Conservation (phyloP, 257 asterid species). For the Solanum clarkiae region DNA sequence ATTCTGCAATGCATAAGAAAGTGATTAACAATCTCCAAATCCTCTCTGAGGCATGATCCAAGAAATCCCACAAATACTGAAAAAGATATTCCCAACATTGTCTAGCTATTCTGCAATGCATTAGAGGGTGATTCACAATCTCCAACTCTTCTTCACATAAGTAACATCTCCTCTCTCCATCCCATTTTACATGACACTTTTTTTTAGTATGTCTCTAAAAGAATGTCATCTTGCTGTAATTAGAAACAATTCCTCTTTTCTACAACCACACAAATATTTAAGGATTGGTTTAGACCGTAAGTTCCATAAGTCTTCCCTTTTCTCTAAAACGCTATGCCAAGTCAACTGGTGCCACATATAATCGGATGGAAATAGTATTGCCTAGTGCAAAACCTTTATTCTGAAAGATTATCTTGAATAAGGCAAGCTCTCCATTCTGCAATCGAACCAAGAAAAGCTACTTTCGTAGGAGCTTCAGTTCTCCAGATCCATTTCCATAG, state of each 20-base stretch:
- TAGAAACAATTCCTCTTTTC: too few relatives aligned
- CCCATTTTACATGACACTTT: too few relatives aligned
- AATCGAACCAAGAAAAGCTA: not conserved
- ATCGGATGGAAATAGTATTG: not conserved
- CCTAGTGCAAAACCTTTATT: not conserved
- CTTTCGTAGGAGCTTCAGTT: not conserved
- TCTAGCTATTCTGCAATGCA: not conserved
- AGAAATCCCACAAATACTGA: not conserved
- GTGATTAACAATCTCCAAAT: not conserved
- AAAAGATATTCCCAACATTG: not conserved
- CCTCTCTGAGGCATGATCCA: too few relatives aligned
- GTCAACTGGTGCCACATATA: too few relatives aligned
- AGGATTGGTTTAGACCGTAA: too few relatives aligned
- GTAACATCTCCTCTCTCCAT: not conserved
- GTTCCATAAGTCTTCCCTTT: too few relatives aligned
- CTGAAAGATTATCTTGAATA: not conserved
- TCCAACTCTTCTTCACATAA: not conserved
- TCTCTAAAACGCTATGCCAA: too few relatives aligned
- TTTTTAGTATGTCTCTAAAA: too few relatives aligned
- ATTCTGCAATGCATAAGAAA: not conserved
- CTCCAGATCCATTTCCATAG: not conserved
- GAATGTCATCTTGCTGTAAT: too few relatives aligned
- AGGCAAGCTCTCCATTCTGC: not conserved
- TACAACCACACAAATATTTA: too few relatives aligned
- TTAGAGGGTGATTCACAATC: not conserved